Evolutionary conservation across 108 stramenopile species (phyloP).

Genomic region (Stephanodiscus minutulus): DNA sequence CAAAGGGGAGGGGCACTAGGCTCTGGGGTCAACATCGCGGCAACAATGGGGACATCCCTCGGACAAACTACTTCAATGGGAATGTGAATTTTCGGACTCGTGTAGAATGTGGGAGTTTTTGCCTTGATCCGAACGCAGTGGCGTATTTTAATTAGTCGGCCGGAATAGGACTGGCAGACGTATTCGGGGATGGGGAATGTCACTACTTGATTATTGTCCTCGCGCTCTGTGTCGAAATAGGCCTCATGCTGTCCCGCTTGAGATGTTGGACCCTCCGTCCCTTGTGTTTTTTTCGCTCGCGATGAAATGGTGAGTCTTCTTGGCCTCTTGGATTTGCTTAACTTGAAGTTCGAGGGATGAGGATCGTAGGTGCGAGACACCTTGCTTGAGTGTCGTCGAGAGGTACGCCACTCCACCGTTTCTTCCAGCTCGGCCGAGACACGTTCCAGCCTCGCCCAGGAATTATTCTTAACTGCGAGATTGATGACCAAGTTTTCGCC

Average conservation of each 20-base stretch:
- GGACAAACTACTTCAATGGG: conserved; percentile 10
- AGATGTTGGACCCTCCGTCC: background rate
- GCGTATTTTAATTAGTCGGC: background rate
- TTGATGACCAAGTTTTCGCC: conserved; percentile 18
- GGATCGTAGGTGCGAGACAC: background rate
- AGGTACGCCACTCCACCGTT: conserved; percentile 5
- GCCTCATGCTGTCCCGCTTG: background rate
- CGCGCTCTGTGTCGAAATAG: too few species aligned
- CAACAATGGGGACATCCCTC: conserved; percentile 1
- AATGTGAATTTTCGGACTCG: conserved; percentile 4
- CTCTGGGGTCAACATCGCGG: background rate
- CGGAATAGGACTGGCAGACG: conserved; percentile 6
- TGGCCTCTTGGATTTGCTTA: background rate
- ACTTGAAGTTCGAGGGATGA: background rate
- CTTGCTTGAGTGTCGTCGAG: background rate
- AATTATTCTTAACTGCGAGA: conserved; percentile 11
- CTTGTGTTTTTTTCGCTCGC: background rate
- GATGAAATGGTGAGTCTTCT: too few species aligned
- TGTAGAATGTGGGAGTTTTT: conserved; percentile 6
- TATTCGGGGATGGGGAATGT: conserved; percentile 10
- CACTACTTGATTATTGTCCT: background rate
- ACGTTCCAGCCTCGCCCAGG: background rate
- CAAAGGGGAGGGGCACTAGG: conserved; percentile 3
- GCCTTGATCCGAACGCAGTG: conserved; percentile 16
- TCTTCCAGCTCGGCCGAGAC: conserved; percentile 19